Conservation (phyloP, 1,284 basidiomycete genomes). For the Tilletia caries region DNA sequence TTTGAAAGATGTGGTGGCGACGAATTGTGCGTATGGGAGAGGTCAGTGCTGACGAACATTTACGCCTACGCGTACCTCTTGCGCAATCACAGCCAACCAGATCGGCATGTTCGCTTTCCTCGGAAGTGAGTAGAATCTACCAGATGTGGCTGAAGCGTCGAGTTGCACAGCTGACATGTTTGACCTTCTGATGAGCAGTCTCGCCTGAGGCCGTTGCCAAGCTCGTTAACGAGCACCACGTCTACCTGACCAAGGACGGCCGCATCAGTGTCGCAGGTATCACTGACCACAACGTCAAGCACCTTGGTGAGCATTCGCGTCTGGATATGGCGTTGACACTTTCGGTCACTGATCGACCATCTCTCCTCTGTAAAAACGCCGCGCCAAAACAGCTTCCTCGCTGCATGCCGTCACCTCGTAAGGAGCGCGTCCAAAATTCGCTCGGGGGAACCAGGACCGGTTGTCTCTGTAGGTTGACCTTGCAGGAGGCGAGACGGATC, state of each 20-base stretch:
- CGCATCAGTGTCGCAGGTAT: constrained; percentile 54
- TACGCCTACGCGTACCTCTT: neutral
- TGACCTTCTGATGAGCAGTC: constrained; percentile 24
- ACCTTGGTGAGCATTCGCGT: constrained; percentile 29
- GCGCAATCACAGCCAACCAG: constrained; percentile 42
- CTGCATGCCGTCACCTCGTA: constrained; percentile 48
- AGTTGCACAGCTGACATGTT: neutral
- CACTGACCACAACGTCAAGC: constrained; percentile 48
- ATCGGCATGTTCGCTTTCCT: constrained; percentile 54
- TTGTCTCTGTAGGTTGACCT: neutral
- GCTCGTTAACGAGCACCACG: constrained; percentile 52
- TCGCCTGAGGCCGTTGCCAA: constrained; percentile 53
- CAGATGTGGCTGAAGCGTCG: neutral
- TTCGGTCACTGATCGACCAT: neutral
- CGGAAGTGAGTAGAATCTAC: constrained; percentile 22
- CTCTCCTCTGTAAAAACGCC: neutral
- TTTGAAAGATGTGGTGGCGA: neutral
- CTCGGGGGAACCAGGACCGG: too few relatives aligned
- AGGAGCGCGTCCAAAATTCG: neutral
- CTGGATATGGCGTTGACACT: neutral
- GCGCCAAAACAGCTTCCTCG: constrained; percentile 44
- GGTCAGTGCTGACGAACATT: too few relatives aligned
- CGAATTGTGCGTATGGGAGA: too few relatives aligned
- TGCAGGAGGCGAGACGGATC: too few relatives aligned
- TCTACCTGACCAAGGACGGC: constrained; percentile 54